These are phyloP conservation scores for Brassica hybrid DNA, from an alignment of 441 rosid genomes.

Conservation along the genomic window DNA sequence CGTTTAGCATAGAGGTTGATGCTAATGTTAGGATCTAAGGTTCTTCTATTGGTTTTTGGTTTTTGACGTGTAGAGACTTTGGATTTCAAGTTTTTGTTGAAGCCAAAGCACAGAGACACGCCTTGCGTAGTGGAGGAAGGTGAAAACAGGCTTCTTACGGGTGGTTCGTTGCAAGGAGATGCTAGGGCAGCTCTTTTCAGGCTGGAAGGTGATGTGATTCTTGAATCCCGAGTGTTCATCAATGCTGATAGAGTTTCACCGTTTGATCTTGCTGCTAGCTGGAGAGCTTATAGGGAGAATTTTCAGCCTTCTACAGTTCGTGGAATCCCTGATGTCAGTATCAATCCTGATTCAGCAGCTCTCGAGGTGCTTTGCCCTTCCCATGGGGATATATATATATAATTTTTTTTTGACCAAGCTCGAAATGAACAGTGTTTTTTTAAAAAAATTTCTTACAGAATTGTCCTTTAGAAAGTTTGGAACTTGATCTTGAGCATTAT, in stretches of 20 bases:
- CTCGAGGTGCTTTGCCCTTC: constrained; percentile 77
- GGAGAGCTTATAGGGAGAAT: constrained; percentile 95
- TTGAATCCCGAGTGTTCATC: constrained; percentile 78
- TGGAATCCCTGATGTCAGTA: constrained; percentile 95
- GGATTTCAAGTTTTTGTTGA: constrained; percentile 49
- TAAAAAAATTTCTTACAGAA: constrained; percentile 48
- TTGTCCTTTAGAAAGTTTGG: constrained; percentile 78
- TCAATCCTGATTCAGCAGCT: constrained; percentile 60
- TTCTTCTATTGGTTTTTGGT: not conserved
- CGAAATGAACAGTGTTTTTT: not conserved
- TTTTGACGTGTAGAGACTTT: constrained; percentile 60
- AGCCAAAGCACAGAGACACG: constrained; percentile 67
- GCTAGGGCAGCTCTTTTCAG: constrained; percentile 62
- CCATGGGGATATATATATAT: too few relatives aligned
- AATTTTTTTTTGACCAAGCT: too few relatives aligned
- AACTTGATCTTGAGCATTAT: constrained; percentile 84
- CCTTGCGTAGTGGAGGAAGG: constrained; percentile 95
- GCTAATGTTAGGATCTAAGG: not conserved
- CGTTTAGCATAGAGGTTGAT: not conserved
- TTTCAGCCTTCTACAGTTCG: constrained; percentile 92
- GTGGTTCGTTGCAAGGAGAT: constrained; percentile 89
- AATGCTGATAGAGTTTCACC: constrained; percentile 94
- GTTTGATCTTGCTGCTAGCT: constrained; percentile 97
- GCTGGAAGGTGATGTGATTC: constrained; percentile 70
- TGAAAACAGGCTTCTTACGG: constrained; percentile 67